Evolutionary conservation across 2,329 filamentous ascomycete species (phyloP).

Genomic region (Beauveria australis): DNA sequence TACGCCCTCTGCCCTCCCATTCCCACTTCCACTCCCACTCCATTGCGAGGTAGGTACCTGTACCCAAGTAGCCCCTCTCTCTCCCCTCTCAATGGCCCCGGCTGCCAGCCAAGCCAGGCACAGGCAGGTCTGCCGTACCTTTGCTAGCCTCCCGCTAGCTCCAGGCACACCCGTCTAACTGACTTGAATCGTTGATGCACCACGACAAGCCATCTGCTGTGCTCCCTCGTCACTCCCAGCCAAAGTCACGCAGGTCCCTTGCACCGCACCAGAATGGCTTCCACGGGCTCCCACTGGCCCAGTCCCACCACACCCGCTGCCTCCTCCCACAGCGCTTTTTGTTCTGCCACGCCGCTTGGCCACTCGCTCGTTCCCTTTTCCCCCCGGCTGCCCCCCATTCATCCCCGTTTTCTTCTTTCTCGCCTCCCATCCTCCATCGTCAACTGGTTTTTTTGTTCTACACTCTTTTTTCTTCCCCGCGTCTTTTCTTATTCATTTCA

Average conservation of each 20-base stretch:
- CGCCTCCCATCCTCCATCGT: conserved; percentile 26
- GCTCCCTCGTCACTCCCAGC: neutral
- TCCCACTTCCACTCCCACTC: no score
- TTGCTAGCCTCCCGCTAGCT: neutral
- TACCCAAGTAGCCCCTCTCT: no score
- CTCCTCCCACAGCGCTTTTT: neutral
- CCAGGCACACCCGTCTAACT: neutral
- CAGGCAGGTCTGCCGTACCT: no score
- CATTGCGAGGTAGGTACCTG: no score
- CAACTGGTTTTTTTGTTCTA: conserved; percentile 27
- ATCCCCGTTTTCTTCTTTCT: conserved; percentile 26
- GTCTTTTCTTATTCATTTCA: conserved; percentile 8
- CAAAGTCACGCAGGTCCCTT: neutral
- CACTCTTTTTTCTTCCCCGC: conserved; percentile 29
- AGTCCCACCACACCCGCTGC: neutral
- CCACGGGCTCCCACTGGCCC: neutral
- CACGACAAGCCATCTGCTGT: neutral
- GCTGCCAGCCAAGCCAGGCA: no score
- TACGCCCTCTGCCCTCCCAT: no score
- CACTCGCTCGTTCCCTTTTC: conserved; percentile 22
- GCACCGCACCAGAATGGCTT: no score
- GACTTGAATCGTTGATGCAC: neutral
- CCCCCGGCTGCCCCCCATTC: conserved; percentile 25
- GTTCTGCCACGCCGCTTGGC: neutral
- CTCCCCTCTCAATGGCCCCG: no score